Percentiles rank a stretch among this genome's conserved stretches.
These are phyloP conservation scores for Colletotrichum sp. DNA, from an alignment of 2,329 filamentous ascomycete genomes.

Conservation along the genomic window DNA sequence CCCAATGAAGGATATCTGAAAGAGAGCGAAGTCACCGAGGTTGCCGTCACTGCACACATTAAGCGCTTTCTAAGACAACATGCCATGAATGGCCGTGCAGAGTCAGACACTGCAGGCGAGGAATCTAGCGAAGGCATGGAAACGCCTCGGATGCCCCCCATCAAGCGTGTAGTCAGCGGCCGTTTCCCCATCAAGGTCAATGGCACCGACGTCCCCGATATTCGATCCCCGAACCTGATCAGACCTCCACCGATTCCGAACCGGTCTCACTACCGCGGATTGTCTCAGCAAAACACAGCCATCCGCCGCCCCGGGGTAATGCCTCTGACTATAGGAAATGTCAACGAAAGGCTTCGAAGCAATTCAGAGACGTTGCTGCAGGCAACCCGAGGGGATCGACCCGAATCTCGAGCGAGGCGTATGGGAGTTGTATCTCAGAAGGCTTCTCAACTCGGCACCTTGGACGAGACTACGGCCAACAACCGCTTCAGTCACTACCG, in stretches of 20 bases:
- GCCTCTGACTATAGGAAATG: conserved; percentile 71
- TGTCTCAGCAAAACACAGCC: conserved; percentile 70
- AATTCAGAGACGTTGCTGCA: conserved; percentile 68
- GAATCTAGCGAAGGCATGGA: conserved; percentile 78
- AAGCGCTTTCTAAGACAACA: conserved; percentile 65
- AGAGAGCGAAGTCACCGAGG: conserved; percentile 69
- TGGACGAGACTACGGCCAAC: conserved; percentile 67
- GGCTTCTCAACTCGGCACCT: conserved; percentile 63
- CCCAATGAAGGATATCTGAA: conserved; percentile 60
- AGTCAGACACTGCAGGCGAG: conserved; percentile 62
- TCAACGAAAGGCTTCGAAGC: conserved; percentile 70
- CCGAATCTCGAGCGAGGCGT: conserved; percentile 62
- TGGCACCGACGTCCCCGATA: conserved; percentile 70
- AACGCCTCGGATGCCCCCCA: conserved; percentile 71
- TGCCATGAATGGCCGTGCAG: conserved; percentile 55
- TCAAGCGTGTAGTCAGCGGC: conserved; percentile 67
- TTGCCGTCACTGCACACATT: conserved; percentile 64
- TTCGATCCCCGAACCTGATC: conserved; percentile 69
- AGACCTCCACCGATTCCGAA: conserved; percentile 80
- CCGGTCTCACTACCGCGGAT: conserved; percentile 79
- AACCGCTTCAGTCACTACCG: conserved; percentile 72
- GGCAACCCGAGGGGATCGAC: conserved; percentile 50
- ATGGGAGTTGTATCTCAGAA: conserved; percentile 69
- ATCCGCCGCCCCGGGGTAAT: conserved; percentile 76
- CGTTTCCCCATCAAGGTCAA: conserved; percentile 76